Evolutionary conservation across 2,329 filamentous ascomycete species (phyloP), one percentile per base, ranked within the genome.

Genomic region (Fusarium sp.): DNA sequence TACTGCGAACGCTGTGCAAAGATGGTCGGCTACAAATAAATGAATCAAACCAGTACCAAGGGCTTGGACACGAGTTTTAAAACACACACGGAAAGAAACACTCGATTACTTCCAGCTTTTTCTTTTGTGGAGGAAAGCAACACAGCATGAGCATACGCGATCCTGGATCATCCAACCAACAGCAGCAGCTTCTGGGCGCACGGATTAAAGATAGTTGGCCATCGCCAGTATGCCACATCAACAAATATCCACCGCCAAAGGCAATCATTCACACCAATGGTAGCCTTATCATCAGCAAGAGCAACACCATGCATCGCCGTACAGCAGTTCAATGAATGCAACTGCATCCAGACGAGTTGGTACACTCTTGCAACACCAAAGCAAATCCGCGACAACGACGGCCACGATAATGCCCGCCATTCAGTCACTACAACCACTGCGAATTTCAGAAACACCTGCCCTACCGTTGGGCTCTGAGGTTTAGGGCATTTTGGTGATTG

Each of bases 1-100:
- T 90, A 90, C 78, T 90, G 88, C 79, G 82, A 85, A 61, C 83
- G 86, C 35, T 90, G 88, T 75, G 88, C 88, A 62, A 86, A 84
- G 74, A 86, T 88, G 75, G 86, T 88, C 32, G 88, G 88, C 71
- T 90, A 89, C 77, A 86, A 84, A 75, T 89, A 84, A 66, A 56
- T 56, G 55, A 63, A 52, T 33, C 13, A 37, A 30, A 54, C 10
- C n/a, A 40, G 17, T 40, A 37, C 14, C 17, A 19, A 22, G 57
- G 30, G 58, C 58, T 37, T 61, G 56, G 40, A 61, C 58, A 47
- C 30, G 33, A 56, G 53, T 59, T 58, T 35, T 32, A 44, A 54
- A 44, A 54, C 35, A 37, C n/a, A 53, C 15, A 53, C 13, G n/a
- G 35, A 35, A 30, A 14, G 32, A 28, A 56, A 70, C 49, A 50